Percentiles rank a stretch among this genome's conserved stretches.
These are phyloP conservation scores for Solanum chilense DNA, from an alignment of 257 asterid genomes.

Conservation along the genomic window DNA sequence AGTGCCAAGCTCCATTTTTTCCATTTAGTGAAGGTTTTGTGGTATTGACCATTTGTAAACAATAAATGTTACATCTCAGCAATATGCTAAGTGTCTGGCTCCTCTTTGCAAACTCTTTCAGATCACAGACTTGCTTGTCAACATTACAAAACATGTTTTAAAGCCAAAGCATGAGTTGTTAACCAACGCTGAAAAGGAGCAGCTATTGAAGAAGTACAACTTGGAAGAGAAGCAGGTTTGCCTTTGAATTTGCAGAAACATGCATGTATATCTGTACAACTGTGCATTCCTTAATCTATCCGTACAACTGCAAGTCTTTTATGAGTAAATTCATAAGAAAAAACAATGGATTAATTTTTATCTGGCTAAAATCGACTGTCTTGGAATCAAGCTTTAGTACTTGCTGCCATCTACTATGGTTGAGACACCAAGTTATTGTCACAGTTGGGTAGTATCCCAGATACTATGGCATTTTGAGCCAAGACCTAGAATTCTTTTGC, in stretches of 20 bases:
- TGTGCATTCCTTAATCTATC: not conserved
- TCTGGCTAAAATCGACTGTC: not conserved
- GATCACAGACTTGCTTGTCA: constrained; percentile 83
- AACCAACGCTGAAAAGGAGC: constrained; percentile 44
- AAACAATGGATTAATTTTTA: not conserved
- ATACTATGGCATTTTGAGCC: too few species aligned
- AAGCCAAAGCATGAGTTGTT: constrained; percentile 86
- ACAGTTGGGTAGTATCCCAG: too few species aligned
- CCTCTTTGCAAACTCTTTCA: constrained; percentile 14
- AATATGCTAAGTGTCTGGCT: not conserved
- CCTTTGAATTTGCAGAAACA: not conserved
- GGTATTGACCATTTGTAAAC: not conserved
- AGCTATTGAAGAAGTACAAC: constrained; percentile 53
- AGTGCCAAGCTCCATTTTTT: not conserved
- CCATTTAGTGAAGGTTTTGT: not conserved
- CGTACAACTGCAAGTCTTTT: not conserved
- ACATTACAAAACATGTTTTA: constrained; percentile 71
- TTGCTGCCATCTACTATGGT: not conserved
- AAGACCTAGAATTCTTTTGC: too few species aligned
- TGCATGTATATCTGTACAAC: not conserved
- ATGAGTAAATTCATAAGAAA: not conserved
- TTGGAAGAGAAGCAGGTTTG: constrained; percentile 79
- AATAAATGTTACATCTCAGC: not conserved
- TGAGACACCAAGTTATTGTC: too few species aligned
- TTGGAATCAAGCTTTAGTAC: not conserved